Percentiles rank a stretch among this genome's conserved stretches.
Conservation (phyloP, 2,329 filamentous ascomycete genomes). For the Pseudogymnoascus sp. region DNA sequence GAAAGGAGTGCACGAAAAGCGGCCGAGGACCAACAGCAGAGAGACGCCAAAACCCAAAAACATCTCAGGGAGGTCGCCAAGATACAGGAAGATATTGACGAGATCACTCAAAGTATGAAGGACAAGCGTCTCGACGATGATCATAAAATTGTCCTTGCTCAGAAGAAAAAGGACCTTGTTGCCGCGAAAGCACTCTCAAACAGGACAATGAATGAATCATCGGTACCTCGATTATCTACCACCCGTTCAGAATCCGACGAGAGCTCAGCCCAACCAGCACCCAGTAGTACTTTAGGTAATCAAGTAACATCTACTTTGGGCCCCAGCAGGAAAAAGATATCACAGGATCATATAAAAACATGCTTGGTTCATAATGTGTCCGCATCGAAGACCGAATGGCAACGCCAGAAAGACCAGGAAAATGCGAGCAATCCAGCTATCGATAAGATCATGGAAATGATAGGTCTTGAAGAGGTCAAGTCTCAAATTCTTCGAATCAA, state of each 20-base stretch:
- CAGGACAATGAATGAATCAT: constrained; percentile 13
- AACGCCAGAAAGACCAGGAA: constrained; percentile 48
- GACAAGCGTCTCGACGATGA: constrained; percentile 39
- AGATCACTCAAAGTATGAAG: constrained; percentile 31
- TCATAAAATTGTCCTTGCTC: constrained; percentile 36
- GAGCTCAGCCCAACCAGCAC: neutral
- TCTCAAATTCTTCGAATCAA: constrained; percentile 56
- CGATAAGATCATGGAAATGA: constrained; percentile 61
- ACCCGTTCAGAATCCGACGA: neutral
- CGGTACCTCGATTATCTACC: too few relatives aligned
- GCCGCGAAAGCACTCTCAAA: constrained; percentile 31
- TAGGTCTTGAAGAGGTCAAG: constrained; percentile 65
- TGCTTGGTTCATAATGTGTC: constrained; percentile 19
- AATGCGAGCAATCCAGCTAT: constrained; percentile 45
- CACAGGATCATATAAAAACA: neutral
- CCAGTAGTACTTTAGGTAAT: neutral
- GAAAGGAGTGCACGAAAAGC: constrained; percentile 33
- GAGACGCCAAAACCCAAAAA: constrained; percentile 16
- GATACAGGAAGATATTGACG: constrained; percentile 21
- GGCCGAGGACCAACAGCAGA: constrained; percentile 16
- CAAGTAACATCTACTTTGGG: neutral
- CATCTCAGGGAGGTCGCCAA: constrained; percentile 19
- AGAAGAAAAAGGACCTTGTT: constrained; percentile 41
- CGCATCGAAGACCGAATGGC: constrained; percentile 45
- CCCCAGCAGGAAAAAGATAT: neutral